These are phyloP conservation scores for Heimioporus sp. DNA, from an alignment of 768 basidiomycete genomes.

Conservation along the genomic window DNA sequence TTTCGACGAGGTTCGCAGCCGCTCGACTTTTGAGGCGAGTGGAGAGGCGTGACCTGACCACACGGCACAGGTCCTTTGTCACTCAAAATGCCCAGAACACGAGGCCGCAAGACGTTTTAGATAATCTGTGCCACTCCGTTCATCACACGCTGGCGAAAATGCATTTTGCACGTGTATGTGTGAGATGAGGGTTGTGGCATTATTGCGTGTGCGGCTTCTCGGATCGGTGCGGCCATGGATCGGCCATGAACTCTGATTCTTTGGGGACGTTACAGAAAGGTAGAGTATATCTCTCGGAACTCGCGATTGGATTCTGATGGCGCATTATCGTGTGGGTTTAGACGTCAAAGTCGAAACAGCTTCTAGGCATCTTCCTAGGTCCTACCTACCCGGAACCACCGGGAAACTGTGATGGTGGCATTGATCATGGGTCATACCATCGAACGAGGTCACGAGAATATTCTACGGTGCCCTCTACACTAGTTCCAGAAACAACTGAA, in stretches of 20 bases:
- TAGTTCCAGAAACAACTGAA: too few relatives aligned
- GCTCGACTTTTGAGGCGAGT: background rate
- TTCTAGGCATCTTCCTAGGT: too few relatives aligned
- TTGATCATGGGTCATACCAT: background rate
- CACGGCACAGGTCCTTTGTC: constrained; percentile 12
- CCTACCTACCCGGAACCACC: too few relatives aligned
- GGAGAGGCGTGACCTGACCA: background rate
- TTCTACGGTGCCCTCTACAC: background rate
- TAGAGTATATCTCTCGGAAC: too few relatives aligned
- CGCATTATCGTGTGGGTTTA: background rate
- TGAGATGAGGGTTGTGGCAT: constrained; percentile 7
- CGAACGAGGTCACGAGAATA: background rate
- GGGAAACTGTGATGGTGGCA: background rate
- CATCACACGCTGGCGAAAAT: constrained; percentile 19
- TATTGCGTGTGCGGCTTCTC: background rate
- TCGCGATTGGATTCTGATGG: too few relatives aligned
- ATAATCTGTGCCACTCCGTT: constrained; percentile 21
- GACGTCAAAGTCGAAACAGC: background rate
- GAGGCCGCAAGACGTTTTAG: constrained; percentile 27
- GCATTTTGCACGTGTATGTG: constrained; percentile 21
- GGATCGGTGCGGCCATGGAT: constrained; percentile 13
- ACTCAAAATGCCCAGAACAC: constrained; percentile 21
- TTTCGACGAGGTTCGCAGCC: background rate
- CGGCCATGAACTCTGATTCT: background rate
- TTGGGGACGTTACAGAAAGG: too few relatives aligned